Conservation (phyloP, 225 moss, liverwort and hornwort genomes). For the Takakia lepidozioides region DNA sequence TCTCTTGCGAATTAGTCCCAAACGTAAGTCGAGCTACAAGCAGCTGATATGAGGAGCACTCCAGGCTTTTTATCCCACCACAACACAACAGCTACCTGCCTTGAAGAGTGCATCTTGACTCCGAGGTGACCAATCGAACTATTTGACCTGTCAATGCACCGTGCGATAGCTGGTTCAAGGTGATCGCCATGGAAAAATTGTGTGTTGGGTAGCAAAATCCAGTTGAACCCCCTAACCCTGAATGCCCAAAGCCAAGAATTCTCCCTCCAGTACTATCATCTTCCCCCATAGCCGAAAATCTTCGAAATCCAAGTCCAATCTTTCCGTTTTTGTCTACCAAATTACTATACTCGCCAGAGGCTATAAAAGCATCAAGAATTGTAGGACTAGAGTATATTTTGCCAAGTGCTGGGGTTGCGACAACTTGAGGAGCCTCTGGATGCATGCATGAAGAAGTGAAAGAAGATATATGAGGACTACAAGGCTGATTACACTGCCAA, state of each 20-base stretch:
- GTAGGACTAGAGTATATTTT: constrained; percentile 44
- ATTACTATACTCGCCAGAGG: constrained; percentile 35
- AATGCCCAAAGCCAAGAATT: constrained; percentile 72
- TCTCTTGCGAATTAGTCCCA: too few species aligned
- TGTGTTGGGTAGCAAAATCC: constrained; percentile 76
- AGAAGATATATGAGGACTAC: too few species aligned
- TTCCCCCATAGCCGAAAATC: constrained; percentile 34
- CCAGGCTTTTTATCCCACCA: too few species aligned
- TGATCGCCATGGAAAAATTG: constrained; percentile 69
- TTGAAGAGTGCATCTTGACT: too few species aligned
- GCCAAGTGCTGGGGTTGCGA: constrained; percentile 10
- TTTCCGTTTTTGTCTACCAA: constrained; percentile 43
- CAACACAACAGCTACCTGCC: too few species aligned
- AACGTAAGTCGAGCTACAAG: too few species aligned
- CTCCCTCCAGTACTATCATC: constrained; percentile 6
- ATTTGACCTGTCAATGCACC: constrained; percentile 75
- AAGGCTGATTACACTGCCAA: too few species aligned
- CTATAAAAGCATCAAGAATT: constrained; percentile 68
- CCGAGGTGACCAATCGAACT: constrained; percentile 56
- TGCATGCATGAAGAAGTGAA: too few species aligned
- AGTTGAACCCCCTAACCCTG: constrained; percentile 78
- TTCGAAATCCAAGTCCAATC: constrained; percentile 78
- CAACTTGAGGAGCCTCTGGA: constrained; percentile 27
- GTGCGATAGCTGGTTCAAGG: constrained; percentile 71
- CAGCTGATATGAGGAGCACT: too few species aligned